These are phyloP conservation scores for Blastocrithidia nonstop DNA, from an alignment of 208 protist genomes.

Conservation along the genomic window DNA sequence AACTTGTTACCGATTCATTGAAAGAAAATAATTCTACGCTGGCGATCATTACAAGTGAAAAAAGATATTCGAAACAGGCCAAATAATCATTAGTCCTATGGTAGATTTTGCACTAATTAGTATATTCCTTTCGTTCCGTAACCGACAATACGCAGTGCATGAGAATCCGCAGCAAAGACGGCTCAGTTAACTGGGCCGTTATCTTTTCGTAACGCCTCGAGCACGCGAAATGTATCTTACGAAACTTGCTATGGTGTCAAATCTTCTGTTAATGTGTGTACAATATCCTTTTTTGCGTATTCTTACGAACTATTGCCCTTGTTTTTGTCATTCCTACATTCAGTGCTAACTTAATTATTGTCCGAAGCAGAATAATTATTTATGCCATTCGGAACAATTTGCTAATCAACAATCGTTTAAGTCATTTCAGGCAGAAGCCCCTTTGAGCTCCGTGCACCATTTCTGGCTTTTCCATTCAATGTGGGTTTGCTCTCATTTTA, in stretches of 20 bases:
- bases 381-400: too few species aligned
- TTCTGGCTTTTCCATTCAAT: too few species aligned
- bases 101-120: constrained; percentile 58
- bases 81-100: constrained; percentile 59
- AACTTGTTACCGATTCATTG: constrained; percentile 71
- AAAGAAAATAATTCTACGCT: constrained; percentile 59
- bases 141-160: constrained; percentile 16
- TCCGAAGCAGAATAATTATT: neutral
- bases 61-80: constrained; percentile 69
- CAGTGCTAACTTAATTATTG: neutral
- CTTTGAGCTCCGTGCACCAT: too few species aligned
- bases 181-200: constrained; percentile 71
- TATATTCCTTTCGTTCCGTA: constrained; percentile 59
- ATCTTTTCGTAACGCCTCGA: constrained; percentile 40
- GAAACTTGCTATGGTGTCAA: too few species aligned
- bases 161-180: constrained; percentile 38
- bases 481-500: too few species aligned
- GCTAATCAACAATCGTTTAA: too few species aligned
- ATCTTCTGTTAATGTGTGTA: constrained; percentile 4
- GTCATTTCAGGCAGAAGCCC: too few species aligned
- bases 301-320: constrained; percentile 3
- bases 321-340: constrained; percentile 6
- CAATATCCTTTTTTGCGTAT: constrained; percentile 3
- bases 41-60: constrained; percentile 12
- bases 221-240: constrained; percentile 14